A percentile compares a stretch with the other conserved stretches of the same genome.
Conservation (phyloP, 1,284 basidiomycete genomes). For the Cryptococcus maquisensis region DNA sequence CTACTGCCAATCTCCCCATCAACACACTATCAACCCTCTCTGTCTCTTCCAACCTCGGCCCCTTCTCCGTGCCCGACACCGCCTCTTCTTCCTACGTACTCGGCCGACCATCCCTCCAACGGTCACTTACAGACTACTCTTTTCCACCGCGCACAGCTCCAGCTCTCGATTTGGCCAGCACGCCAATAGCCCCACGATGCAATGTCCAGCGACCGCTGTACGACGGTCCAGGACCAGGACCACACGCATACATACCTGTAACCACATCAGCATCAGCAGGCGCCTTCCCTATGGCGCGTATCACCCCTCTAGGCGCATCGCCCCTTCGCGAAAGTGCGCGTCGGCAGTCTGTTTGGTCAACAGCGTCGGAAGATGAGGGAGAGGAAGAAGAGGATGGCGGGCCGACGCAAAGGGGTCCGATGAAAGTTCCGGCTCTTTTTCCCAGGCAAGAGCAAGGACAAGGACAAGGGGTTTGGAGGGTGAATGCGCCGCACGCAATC, state of each 20-base stretch:
- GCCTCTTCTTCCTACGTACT: constrained; percentile 14
- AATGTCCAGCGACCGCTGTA: too few species aligned
- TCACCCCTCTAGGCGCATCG: constrained; percentile 22
- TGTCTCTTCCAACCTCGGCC: constrained; percentile 21
- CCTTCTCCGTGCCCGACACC: too few species aligned
- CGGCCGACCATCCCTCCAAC: constrained; percentile 22
- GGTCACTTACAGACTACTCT: not conserved
- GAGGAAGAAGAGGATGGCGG: not conserved
- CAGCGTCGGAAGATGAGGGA: constrained; percentile 10
- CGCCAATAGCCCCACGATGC: too few species aligned
- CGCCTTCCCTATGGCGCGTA: constrained; percentile 22
- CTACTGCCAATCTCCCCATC: constrained; percentile 9
- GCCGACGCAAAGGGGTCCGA: not conserved
- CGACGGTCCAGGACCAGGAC: too few species aligned
- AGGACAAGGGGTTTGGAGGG: not conserved
- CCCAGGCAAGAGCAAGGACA: not conserved
- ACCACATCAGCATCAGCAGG: too few species aligned
- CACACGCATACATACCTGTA: too few species aligned
- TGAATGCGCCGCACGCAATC: not conserved
- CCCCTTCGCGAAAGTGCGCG: constrained; percentile 21
- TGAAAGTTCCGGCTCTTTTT: not conserved
- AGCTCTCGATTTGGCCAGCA: too few species aligned
- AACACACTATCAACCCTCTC: constrained; percentile 13
- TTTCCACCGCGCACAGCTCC: constrained; percentile 4
- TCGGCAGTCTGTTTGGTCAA: constrained; percentile 24